phyloP scores from a whole-genome alignment of 2,329 filamentous ascomycete genomes.

The Pyricularia pennisetigena region DNA sequence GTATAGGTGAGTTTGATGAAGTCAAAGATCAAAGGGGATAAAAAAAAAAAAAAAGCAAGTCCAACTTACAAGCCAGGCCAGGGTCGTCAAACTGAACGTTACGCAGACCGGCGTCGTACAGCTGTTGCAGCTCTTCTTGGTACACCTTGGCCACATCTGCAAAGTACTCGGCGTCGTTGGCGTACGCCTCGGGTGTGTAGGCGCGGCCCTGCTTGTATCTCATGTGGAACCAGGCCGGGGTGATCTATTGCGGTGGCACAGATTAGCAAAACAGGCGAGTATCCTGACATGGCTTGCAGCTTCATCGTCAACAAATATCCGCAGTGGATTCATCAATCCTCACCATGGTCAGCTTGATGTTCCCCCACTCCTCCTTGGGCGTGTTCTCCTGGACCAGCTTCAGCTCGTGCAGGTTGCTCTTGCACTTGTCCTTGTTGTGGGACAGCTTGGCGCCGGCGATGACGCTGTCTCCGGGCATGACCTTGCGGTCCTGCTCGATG shows the following conservation, averaged over 20 bases:
- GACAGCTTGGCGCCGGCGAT: constrained; percentile 37
- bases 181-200: constrained; percentile 46
- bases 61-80: constrained; percentile 51
- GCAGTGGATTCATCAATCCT: neutral
- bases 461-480: constrained; percentile 47
- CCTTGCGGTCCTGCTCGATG: constrained; percentile 40
- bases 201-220: constrained; percentile 44
- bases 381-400: constrained; percentile 33
- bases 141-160: constrained; percentile 56
- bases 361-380: constrained; percentile 35
- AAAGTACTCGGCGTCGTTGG: constrained; percentile 52
- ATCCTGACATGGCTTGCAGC: neutral
- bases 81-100: constrained; percentile 63
- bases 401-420: constrained; percentile 40
- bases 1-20: constrained; percentile 7
- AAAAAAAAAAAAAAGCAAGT: no score
- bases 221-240: constrained; percentile 44
- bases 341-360: constrained; percentile 41
- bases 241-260: constrained; percentile 21
- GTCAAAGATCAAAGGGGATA: neutral
- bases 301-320: no score
- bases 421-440: constrained; percentile 29
- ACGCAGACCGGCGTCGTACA: constrained; percentile 52
- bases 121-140: constrained; percentile 48
- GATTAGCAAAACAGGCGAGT: neutral